Percentiles rank a stretch among this genome's conserved stretches.
Conservation (phyloP, 257 asterid species). For the Nicotiana tomentosiformis region DNA sequence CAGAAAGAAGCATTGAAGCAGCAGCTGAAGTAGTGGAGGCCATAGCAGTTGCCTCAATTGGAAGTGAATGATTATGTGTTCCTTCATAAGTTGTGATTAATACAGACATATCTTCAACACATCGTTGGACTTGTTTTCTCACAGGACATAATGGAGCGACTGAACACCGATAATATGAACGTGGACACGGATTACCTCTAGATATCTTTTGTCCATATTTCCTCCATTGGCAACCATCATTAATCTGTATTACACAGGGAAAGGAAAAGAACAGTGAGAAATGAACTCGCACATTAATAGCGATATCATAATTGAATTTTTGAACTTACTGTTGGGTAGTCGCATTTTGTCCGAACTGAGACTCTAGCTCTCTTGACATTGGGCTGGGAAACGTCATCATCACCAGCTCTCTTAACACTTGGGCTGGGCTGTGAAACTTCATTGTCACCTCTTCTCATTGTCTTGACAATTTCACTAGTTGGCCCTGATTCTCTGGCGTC, state of each 20-base stretch:
- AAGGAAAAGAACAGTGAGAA: neutral
- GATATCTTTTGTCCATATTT: constrained; percentile 89
- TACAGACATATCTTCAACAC: constrained; percentile 66
- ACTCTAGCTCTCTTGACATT: constrained; percentile 75
- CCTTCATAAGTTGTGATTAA: constrained; percentile 92
- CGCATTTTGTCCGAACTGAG: constrained; percentile 78
- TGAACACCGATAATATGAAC: constrained; percentile 91
- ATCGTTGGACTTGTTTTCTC: constrained; percentile 87
- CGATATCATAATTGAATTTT: neutral
- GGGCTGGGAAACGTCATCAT: constrained; percentile 50
- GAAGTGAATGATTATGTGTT: constrained; percentile 80
- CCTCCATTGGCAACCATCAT: constrained; percentile 97
- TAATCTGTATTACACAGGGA: constrained; percentile 38
- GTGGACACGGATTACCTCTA: constrained; percentile 85
- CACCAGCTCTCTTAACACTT: constrained; percentile 58
- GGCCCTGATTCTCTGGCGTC: constrained; percentile 25
- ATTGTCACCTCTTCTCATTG: constrained; percentile 38
- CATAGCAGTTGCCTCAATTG: constrained; percentile 81
- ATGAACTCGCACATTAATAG: neutral
- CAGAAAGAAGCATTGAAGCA: constrained; percentile 89
- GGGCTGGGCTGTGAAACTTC: constrained; percentile 34
- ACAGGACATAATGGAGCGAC: constrained; percentile 76
- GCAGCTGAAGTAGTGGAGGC: constrained; percentile 95
- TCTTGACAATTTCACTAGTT: constrained; percentile 30
- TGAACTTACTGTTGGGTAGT: constrained; percentile 64